Percentiles rank a stretch among this genome's conserved stretches.
phyloP scores from a whole-genome alignment of 441 rosid genomes.

The Theobroma grandiflorum region DNA sequence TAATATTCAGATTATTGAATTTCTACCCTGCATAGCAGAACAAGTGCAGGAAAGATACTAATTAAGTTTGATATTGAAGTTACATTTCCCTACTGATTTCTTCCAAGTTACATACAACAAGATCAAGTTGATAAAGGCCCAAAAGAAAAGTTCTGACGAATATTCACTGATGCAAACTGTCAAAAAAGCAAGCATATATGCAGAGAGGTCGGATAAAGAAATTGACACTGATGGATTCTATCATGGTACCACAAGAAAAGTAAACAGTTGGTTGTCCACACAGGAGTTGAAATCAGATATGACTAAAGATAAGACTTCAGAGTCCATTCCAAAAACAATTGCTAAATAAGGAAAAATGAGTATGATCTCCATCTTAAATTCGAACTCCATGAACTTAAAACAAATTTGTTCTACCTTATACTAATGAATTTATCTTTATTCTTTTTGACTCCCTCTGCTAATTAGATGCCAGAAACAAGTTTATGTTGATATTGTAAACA shows the following conservation, averaged over 20 bases:
- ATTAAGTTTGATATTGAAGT: conserved; percentile 3
- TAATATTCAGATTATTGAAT: conserved; percentile 2
- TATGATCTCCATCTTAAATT: background rate
- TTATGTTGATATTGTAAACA: background rate
- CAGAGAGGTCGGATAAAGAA: background rate
- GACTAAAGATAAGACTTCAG: background rate
- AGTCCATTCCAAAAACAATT: background rate
- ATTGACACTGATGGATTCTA: conserved; percentile 3
- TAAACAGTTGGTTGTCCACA: background rate
- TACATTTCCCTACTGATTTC: background rate
- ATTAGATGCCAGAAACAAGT: background rate
- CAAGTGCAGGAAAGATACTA: background rate
- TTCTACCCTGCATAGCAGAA: background rate
- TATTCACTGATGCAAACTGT: background rate
- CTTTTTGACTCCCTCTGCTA: background rate
- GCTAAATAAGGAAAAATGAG: background rate
- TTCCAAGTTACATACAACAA: background rate
- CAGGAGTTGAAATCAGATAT: background rate
- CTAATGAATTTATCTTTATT: background rate
- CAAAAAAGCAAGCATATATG: background rate
- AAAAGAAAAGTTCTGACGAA: background rate
- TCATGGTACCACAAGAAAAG: conserved; percentile 14
- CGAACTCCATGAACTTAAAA: background rate
- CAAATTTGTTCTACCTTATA: background rate
- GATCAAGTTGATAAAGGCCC: background rate